Conservation (phyloP, 163 green algal species). For the Scenedesmus sp. region DNA sequence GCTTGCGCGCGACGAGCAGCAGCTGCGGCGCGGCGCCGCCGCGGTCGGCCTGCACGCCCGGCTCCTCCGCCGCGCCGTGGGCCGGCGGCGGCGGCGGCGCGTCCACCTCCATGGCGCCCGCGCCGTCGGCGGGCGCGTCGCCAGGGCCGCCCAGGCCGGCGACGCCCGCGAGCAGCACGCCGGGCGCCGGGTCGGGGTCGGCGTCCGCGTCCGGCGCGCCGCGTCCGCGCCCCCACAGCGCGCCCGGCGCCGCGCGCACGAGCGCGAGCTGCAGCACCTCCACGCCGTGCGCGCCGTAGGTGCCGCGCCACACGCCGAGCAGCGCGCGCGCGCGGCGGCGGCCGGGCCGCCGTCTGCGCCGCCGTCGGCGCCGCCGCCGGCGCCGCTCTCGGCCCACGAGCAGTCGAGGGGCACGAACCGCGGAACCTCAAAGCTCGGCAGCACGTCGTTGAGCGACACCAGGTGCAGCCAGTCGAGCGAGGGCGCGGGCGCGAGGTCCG, state of each 20-base stretch:
- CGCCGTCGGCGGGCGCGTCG: too few species aligned
- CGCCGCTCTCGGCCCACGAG: background rate
- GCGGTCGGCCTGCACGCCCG: background rate
- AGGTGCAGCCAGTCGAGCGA: slow-evolving; percentile 9
- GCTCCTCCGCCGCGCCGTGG: background rate
- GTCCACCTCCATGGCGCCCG: too few species aligned
- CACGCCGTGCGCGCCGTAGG: slow-evolving; percentile 14
- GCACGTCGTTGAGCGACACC: slow-evolving; percentile 5
- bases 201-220: background rate
- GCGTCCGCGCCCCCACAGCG: background rate
- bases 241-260: background rate
- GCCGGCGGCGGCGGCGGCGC: background rate
- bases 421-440: background rate
- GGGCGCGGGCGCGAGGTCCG: too few species aligned
- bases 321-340: background rate
- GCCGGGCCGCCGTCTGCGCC: too few species aligned
- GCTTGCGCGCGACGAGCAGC: slow-evolving; percentile 28
- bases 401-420: background rate
- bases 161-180: slow-evolving; percentile 24
- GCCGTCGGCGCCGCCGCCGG: background rate
- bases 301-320: slow-evolving; percentile 18
- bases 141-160: background rate
- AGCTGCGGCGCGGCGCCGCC: background rate
- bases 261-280: slow-evolving; percentile 38
- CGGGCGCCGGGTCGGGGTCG: background rate